Evolutionary conservation across 768 basidiomycete species (phyloP).

Genomic region (Tephrocybe rancida): DNA sequence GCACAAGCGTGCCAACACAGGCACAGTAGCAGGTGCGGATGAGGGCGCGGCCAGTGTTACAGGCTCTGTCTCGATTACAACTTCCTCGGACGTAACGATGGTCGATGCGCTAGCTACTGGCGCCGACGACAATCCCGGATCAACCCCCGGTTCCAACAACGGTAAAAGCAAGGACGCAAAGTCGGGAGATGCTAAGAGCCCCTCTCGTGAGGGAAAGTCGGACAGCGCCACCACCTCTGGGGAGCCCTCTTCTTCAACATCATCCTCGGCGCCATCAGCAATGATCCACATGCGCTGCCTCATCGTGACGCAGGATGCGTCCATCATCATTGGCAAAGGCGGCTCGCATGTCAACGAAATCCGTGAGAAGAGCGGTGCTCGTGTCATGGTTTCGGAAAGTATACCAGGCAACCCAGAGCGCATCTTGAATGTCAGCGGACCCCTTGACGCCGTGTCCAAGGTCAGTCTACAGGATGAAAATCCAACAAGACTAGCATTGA

Average conservation of each 20-base stretch:
- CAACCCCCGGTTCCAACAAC: conserved; percentile 48
- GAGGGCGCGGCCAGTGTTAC: conserved; percentile 55
- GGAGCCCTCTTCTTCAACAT: conserved; percentile 52
- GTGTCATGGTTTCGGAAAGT: conserved; percentile 97
- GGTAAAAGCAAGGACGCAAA: conserved; percentile 46
- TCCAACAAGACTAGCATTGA: neutral
- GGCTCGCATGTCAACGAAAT: conserved; percentile 99
- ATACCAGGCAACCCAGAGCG: conserved; percentile 99
- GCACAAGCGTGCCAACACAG: conserved; percentile 84
- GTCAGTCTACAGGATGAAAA: conserved; percentile 42
- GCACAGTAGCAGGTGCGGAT: conserved; percentile 64
- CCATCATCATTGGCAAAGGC: conserved; percentile 96
- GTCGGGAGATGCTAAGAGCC: conserved; percentile 33
- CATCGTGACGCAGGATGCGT: conserved; percentile 99
- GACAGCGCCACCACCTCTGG: conserved; percentile 51
- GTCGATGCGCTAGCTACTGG: conserved; percentile 54
- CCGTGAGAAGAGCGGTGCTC: conserved; percentile 93
- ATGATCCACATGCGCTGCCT: conserved; percentile 97
- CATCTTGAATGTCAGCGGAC: conserved; percentile 94
- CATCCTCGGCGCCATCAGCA: conserved; percentile 57
- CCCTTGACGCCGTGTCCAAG: conserved; percentile 98
- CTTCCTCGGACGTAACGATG: conserved; percentile 68
- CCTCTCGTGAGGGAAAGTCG: conserved; percentile 35
- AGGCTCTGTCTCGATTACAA: conserved; percentile 43
- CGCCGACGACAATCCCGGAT: conserved; percentile 60